phyloP scores from a whole-genome alignment of 305 asterid species.

The Stenogyne calaminthoides region DNA sequence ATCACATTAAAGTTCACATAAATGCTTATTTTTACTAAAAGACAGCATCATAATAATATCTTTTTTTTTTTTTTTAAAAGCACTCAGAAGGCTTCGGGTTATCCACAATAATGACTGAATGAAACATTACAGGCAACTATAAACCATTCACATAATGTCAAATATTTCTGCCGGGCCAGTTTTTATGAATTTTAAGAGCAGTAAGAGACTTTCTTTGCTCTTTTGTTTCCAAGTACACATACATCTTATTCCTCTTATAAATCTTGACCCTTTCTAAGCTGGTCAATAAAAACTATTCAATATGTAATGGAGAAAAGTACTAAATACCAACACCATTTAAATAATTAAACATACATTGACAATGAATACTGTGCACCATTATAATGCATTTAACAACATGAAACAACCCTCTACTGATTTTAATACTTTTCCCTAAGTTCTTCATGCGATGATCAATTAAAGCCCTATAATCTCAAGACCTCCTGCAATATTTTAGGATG shows the following conservation, averaged over 20 bases:
- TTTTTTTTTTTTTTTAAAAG: background rate
- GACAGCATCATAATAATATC: background rate
- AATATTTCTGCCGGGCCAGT: background rate
- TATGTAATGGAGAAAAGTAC: background rate
- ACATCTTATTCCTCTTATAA: background rate
- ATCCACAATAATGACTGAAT: background rate
- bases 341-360: background rate
- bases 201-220: background rate
- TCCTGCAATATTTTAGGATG: background rate
- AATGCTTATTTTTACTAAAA: background rate
- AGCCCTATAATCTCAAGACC: background rate
- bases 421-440: background rate
- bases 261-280: background rate
- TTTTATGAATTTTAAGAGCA: conserved; percentile 1
- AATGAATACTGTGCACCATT: background rate
- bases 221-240: background rate
- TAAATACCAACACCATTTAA: background rate
- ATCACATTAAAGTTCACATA: conserved; percentile 10
- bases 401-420: background rate
- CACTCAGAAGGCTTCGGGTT: background rate
- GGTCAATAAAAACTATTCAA: background rate
- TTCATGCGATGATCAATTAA: background rate
- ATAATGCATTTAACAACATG: background rate
- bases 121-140: background rate
- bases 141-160: background rate